Evolutionary conservation across 371 early-diverging fungal genomes (phyloP).

Genomic region (Saksenaea vasiformis): DNA sequence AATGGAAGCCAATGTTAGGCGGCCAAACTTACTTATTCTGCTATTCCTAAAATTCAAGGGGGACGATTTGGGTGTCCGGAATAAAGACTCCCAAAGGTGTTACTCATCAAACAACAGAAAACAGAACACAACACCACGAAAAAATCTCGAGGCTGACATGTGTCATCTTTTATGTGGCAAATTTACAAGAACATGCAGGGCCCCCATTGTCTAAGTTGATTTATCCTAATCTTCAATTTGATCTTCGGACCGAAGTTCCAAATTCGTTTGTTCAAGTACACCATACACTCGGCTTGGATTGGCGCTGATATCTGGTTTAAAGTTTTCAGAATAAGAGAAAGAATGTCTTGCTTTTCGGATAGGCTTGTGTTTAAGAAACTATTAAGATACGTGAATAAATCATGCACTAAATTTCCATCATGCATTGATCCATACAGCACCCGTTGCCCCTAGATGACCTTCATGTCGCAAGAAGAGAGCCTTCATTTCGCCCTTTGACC

Average conservation of each 20-base stretch:
- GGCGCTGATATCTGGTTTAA: conserved; percentile 39
- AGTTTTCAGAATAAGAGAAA: conserved; percentile 79
- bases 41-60: too few species aligned
- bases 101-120: too few species aligned
- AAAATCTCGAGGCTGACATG: neutral
- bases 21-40: too few species aligned
- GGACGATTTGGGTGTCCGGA: too few species aligned
- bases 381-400: conserved; percentile 20
- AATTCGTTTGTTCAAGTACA: conserved; percentile 28
- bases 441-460: conserved; percentile 95
- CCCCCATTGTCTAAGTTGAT: neutral
- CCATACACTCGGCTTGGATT: conserved; percentile 31
- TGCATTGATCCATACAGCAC: conserved; percentile 61
- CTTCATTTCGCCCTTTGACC: conserved; percentile 95
- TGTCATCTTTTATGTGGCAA: neutral
- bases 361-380: conserved; percentile 60
- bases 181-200: neutral
- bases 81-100: too few species aligned
- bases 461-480: conserved; percentile 96
- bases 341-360: conserved; percentile 50
- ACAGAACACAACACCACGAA: too few species aligned
- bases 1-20: too few species aligned
- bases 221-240: conserved; percentile 12
- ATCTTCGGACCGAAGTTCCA: conserved; percentile 31
- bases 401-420: conserved; percentile 25